Evolutionary conservation across 2,329 filamentous ascomycete species (phyloP), one percentile per base, ranked within the genome.

Genomic region (Cytospora piceicola): DNA sequence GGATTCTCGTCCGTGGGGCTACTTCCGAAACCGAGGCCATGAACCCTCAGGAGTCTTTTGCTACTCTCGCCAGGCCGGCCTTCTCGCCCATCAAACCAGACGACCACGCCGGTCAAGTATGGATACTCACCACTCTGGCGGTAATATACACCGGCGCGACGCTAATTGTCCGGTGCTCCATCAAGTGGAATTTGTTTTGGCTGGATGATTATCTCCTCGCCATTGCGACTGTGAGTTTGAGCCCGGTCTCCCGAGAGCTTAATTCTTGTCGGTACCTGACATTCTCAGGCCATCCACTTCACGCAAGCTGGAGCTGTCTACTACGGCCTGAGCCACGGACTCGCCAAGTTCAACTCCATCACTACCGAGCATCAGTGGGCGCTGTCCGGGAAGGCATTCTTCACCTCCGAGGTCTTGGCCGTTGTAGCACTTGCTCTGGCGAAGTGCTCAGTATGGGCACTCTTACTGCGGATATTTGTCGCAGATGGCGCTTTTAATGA

Each of bases 361-460:
- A 46, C 59, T 3, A 17, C 20, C 32, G 51, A 46, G 27, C 2
- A 17, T 9, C 59, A 54, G 24, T 61, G 59, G 29, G 53, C 59
- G 2, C 8, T 39, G 20, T 46, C 59, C n/a, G 34, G 46, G 24
- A 66, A 36, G 54, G 64, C 62, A n/a, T 64, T 65, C 24, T 51
- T 69, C 14, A 65, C 66, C 1, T 55, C 67, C 17, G 53, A 67
- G 4, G 17, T 68, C 3, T 32, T 69, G 5, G 56, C 54, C 6
- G 32, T 70, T 14, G 30, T 70, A 6, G 58, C 61, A 12, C 22
- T 71, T 15, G 27, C 61, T 9, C 61, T 71, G 2, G 60, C 69
- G 1, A 71, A 71, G 56, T 71, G 69, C 51, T 71, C 69, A 4
- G 53, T 70, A 9, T 61, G 69, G 20, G 67, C 67, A 2, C 53